Evolutionary conservation across 2,329 filamentous ascomycete species (phyloP).

Genomic region (Akanthomyces lecanii): DNA sequence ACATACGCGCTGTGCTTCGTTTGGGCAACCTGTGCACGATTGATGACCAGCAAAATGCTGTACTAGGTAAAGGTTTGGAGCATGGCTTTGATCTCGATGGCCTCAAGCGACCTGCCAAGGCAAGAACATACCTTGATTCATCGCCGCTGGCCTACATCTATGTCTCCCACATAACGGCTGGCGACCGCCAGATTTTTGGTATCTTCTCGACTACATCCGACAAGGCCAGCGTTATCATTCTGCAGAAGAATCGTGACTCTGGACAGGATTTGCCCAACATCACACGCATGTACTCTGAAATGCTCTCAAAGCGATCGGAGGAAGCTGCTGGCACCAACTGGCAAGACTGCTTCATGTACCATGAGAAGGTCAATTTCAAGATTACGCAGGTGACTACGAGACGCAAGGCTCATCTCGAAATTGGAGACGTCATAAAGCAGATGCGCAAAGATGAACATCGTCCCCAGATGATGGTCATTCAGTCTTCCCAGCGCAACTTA

Average conservation of each 20-base stretch:
- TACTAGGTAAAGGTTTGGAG: slow-evolving; percentile 87
- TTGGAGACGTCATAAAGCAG: slow-evolving; percentile 85
- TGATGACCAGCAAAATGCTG: slow-evolving; percentile 83
- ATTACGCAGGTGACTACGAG: slow-evolving; percentile 83
- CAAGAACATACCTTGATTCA: slow-evolving; percentile 66
- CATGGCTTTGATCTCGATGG: slow-evolving; percentile 85
- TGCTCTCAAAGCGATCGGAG: slow-evolving; percentile 60
- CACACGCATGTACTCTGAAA: slow-evolving; percentile 79
- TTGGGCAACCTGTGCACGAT: slow-evolving; percentile 91
- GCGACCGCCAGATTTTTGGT: slow-evolving; percentile 89
- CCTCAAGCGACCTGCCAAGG: slow-evolving; percentile 64
- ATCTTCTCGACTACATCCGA: slow-evolving; percentile 79
- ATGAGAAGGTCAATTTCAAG: slow-evolving; percentile 80
- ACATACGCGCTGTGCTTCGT: slow-evolving; percentile 80
- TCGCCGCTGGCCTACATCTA: slow-evolving; percentile 80
- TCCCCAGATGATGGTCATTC: slow-evolving; percentile 80
- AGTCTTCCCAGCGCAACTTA: slow-evolving; percentile 78
- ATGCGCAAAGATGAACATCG: slow-evolving; percentile 78
- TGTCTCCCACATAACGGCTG: slow-evolving; percentile 85
- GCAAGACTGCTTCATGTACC: slow-evolving; percentile 81
- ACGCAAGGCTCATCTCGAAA: slow-evolving; percentile 81
- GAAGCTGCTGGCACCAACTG: slow-evolving; percentile 66
- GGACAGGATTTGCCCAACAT: slow-evolving; percentile 84
- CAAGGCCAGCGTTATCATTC: slow-evolving; percentile 82
- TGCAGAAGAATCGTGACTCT: slow-evolving; percentile 75